Percentiles rank a stretch among this genome's conserved stretches.
Conservation (phyloP, 225 moss, liverwort and hornwort genomes). For the Ulota crispa region DNA sequence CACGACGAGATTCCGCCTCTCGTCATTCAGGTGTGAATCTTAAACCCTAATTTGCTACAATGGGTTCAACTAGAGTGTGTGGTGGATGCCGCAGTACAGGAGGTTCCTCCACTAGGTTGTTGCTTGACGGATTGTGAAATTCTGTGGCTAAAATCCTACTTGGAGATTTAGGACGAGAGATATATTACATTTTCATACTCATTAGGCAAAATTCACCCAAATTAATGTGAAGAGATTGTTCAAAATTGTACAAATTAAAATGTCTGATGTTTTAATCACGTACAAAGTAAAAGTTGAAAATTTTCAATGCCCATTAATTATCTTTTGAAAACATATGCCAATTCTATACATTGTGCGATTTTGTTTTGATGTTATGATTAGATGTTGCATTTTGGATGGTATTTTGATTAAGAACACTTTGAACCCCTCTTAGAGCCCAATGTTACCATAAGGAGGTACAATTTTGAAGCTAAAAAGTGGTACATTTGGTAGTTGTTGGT, state of each 20-base stretch:
- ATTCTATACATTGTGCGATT: neutral
- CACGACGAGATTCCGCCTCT: slow-evolving; percentile 30
- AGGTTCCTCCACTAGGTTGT: no score
- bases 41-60: neutral
- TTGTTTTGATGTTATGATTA: neutral
- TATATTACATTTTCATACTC: no score
- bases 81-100: no score
- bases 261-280: no score
- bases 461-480: neutral
- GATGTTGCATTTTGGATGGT: neutral
- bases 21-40: slow-evolving; percentile 38
- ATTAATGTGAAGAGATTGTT: no score
- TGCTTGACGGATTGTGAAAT: no score
- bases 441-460: neutral
- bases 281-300: neutral
- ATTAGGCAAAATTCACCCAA: no score
- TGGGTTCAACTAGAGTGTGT: neutral
- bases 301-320: neutral
- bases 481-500: neutral
- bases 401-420: neutral
- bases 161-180: no score
- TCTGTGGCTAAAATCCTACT: no score
- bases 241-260: no score
- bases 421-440: no score
- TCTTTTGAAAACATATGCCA: neutral